Percentiles rank a stretch among this genome's conserved stretches.
phyloP scores from a whole-genome alignment of 2,329 filamentous ascomycete species.

The Aspergillus pseudoglaucus region DNA sequence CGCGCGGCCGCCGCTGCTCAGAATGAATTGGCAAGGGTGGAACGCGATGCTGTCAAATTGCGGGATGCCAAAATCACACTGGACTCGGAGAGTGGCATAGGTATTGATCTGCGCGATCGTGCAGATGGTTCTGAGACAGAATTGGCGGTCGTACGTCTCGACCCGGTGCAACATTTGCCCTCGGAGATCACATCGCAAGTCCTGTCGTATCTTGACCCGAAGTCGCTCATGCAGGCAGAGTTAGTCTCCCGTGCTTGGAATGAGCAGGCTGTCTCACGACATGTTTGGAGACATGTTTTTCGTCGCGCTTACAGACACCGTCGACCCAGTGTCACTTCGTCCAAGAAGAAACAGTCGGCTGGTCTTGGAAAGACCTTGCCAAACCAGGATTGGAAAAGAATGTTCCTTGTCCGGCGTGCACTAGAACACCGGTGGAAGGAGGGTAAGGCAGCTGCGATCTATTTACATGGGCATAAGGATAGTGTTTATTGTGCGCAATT shows the following conservation, averaged over 20 bases:
- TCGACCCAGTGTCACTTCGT: conserved; percentile 28
- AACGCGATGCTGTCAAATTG: conserved; percentile 24
- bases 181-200: conserved; percentile 54
- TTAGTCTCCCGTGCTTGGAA: conserved; percentile 54
- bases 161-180: conserved; percentile 51
- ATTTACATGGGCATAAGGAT: conserved; percentile 87
- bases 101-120: conserved; percentile 37
- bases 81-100: conserved; percentile 46
- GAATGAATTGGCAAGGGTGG: conserved; percentile 36
- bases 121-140: conserved; percentile 30
- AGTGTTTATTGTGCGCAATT: conserved; percentile 98
- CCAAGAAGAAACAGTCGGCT: conserved; percentile 43
- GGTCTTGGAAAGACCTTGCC: conserved; percentile 51
- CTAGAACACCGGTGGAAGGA: conserved; percentile 74
- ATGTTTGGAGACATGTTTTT: conserved; percentile 60
- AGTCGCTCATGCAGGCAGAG: conserved; percentile 50
- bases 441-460: conserved; percentile 72
- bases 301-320: conserved; percentile 47
- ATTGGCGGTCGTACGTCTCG: conserved; percentile 36
- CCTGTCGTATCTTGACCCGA: conserved; percentile 54
- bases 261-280: conserved; percentile 47
- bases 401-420: conserved; percentile 70
- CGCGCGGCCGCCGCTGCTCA: conserved; percentile 45
- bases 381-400: conserved; percentile 74
- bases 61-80: conserved; percentile 26